Conservation (phyloP, 1,139 yeast species). For the Schwanniomyces etchellsii region DNA sequence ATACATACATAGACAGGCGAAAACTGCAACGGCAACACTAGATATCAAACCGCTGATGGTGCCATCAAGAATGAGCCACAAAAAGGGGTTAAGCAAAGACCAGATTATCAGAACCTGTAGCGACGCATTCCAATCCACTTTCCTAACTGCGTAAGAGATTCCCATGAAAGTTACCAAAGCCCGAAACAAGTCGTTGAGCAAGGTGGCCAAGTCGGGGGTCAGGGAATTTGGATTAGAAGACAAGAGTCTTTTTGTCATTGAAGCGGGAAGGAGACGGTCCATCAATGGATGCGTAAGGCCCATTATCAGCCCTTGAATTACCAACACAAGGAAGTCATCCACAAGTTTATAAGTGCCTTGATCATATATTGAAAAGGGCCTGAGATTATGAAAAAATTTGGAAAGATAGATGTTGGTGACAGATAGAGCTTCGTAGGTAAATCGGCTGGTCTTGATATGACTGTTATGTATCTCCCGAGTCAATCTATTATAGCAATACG, state of each 20-base stretch:
- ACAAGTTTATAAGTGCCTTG: slow-evolving; percentile 5
- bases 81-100: slow-evolving; percentile 68
- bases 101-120: slow-evolving; percentile 72
- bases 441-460: slow-evolving; percentile 32
- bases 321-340: slow-evolving; percentile 25
- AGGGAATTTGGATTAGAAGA: slow-evolving; percentile 29
- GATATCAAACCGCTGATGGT: slow-evolving; percentile 60
- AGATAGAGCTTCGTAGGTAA: slow-evolving; percentile 28
- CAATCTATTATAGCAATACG: slow-evolving; percentile 45
- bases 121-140: slow-evolving; percentile 73
- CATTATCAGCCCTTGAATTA: slow-evolving; percentile 53
- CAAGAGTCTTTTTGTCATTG: slow-evolving; percentile 21
- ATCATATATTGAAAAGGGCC: slow-evolving; percentile 13
- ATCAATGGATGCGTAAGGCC: slow-evolving; percentile 60
- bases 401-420: slow-evolving; percentile 29
- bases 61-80: slow-evolving; percentile 80
- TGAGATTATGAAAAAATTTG: slow-evolving; percentile 25
- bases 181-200: slow-evolving; percentile 41
- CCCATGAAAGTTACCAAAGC: slow-evolving; percentile 76
- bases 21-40: slow-evolving; percentile 36
- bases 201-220: slow-evolving; percentile 19
- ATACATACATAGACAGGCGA: slow-evolving; percentile 33
- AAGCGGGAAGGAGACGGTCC: slow-evolving; percentile 43
- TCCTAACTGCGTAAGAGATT: slow-evolving; percentile 75
- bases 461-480: slow-evolving; percentile 47